Base-by-base conservation (phyloP, 345 rosid genomes). In the Pistacia vera region DNA sequence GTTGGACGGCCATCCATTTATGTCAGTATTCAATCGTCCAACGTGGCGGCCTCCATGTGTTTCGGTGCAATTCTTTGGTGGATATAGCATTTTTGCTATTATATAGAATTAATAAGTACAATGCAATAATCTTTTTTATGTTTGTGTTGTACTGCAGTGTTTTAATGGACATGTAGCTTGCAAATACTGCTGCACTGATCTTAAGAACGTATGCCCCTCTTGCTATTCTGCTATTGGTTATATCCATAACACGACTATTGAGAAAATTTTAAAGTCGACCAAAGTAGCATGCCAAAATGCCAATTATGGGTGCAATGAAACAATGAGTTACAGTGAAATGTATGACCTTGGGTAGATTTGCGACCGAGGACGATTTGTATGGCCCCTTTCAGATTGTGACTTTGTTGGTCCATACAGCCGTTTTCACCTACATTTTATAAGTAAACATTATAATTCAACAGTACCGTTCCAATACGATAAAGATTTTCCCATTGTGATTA, bases 151-250 rank as follows among this genome's bases (percentile, higher is more conserved):
- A 54, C 28, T 62, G 18, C 70, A 81, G 81, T 81, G 84, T 59
- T 55, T 65, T 22, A 70, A 69, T 28, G 84, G 84, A 5, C 81
- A 81, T 20, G 51, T 55, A 41, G 76, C 78, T 52, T 81, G 84
- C 73, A 3, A 55, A 5, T 8, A 59, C 55, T 77, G 76, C 78
- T 70, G 69, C 69, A n/a, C 5, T 25, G 70, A 65, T 30, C 41
- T 77, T 41, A 66, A 41, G n/a, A 41, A 68, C 4, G 70, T 28
- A 22, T 81, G 84, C 70, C 72, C 78, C 18, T 70, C 25, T 16
- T 56, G 60, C 28, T 9, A 30, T 35, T 70, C 2, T 11, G 17
- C 62, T 17, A 33, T 70, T 35, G 73, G 30, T 17, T 35, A 18
- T 33, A 54, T 16, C 11, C 62, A 30, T 25, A 28, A 20, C 36